A percentile compares a stretch with the other conserved stretches of the same genome.
phyloP scores from a whole-genome alignment of 768 basidiomycete species.

The Vararia minispora region DNA sequence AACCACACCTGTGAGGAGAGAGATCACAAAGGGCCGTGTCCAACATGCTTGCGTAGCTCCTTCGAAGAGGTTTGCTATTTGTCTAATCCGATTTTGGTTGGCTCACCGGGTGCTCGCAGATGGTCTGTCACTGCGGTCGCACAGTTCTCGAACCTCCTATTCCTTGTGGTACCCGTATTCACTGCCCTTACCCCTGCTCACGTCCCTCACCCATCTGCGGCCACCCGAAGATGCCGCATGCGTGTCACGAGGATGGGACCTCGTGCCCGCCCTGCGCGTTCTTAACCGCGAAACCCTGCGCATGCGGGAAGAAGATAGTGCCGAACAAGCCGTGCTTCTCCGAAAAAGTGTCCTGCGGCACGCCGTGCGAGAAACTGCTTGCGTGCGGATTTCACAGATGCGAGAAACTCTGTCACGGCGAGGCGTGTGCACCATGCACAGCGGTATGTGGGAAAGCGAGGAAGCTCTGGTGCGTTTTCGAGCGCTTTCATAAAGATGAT shows the following conservation, averaged over 20 bases:
- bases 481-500: background rate
- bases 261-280: slow-evolving; percentile 84
- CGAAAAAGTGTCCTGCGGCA: slow-evolving; percentile 81
- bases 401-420: slow-evolving; percentile 70
- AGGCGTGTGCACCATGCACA: slow-evolving; percentile 68
- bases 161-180: slow-evolving; percentile 71
- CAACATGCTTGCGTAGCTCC: slow-evolving; percentile 73
- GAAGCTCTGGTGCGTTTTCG: slow-evolving; percentile 62
- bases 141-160: slow-evolving; percentile 85
- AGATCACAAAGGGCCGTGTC: slow-evolving; percentile 80
- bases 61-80: slow-evolving; percentile 71
- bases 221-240: slow-evolving; percentile 66
- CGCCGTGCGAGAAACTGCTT: slow-evolving; percentile 66
- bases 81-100: background rate
- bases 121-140: slow-evolving; percentile 76
- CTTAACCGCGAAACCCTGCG: slow-evolving; percentile 69
- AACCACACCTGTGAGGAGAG: slow-evolving; percentile 67
- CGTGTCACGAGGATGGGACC: slow-evolving; percentile 64
- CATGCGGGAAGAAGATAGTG: slow-evolving; percentile 79
- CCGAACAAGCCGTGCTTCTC: slow-evolving; percentile 78
- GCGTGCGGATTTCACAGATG: slow-evolving; percentile 88
- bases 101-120: slow-evolving; percentile 23
- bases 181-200: slow-evolving; percentile 73
- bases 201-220: slow-evolving; percentile 67
- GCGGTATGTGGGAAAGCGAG: slow-evolving; percentile 79